A percentile compares a stretch with the other conserved stretches of the same genome.
Conservation (phyloP, 176 grass and related monocot genomes). For the Aegilops tauschii region DNA sequence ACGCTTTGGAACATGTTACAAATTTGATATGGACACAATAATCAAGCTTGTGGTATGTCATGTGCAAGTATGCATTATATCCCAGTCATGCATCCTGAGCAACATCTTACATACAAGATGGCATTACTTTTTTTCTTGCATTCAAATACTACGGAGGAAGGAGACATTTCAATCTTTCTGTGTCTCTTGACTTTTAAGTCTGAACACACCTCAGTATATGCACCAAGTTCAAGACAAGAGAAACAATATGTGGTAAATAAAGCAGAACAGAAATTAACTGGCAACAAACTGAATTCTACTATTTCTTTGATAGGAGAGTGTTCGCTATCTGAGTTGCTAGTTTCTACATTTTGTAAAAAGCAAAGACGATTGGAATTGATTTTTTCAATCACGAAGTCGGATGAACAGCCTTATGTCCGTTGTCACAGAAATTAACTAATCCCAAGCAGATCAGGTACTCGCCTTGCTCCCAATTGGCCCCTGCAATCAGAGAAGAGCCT, state of each 20-base stretch:
- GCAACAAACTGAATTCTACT: not conserved
- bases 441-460: conserved; percentile 73
- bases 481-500: not conserved
- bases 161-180: not conserved
- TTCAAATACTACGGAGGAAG: not conserved
- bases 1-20: too few relatives aligned
- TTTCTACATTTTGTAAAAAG: not conserved
- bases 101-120: not conserved
- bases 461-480: conserved; percentile 58
- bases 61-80: too few relatives aligned
- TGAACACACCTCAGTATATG: not conserved
- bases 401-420: not conserved
- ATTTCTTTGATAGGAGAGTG: not conserved
- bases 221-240: not conserved
- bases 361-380: not conserved
- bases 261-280: not conserved
- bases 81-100: too few relatives aligned
- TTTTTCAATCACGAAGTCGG: not conserved
- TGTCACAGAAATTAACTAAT: not conserved
- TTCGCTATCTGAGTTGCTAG: not conserved
- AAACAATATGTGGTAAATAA: not conserved
- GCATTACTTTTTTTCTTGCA: not conserved
- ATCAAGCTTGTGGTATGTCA: too few relatives aligned
- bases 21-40: too few relatives aligned
- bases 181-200: not conserved